Evolutionary conservation across 2,329 filamentous ascomycete species (phyloP).

Genomic region (Fusarium bulbicola): DNA sequence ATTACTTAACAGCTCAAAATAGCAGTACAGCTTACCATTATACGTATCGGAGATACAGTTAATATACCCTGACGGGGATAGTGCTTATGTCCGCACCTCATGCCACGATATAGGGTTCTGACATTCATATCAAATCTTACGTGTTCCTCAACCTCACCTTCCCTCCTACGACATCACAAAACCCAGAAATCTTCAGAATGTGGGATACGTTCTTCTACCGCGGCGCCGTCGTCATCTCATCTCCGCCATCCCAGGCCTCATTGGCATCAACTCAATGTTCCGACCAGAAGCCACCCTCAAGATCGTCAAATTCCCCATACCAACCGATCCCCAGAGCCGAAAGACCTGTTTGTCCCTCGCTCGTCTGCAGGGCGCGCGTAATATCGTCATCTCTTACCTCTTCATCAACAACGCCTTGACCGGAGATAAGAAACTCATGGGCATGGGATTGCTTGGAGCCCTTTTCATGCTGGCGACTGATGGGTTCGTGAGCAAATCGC

Average conservation of each 20-base stretch:
- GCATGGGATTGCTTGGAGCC: not conserved
- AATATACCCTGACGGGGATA: not conserved
- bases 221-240: conserved; percentile 14
- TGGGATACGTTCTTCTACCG: conserved; percentile 23
- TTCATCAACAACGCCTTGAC: conserved; percentile 21
- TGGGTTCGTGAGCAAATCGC: conserved; percentile 23
- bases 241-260: conserved; percentile 19
- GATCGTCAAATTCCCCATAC: conserved; percentile 22
- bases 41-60: not conserved
- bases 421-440: conserved; percentile 19
- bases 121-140: not conserved
- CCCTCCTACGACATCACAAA: not conserved
- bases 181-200: not conserved
- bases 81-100: not conserved
- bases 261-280: conserved; percentile 29
- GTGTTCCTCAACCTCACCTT: not conserved
- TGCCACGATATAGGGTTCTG: not conserved
- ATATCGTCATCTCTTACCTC: conserved; percentile 32
- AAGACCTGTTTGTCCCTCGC: conserved; percentile 10
- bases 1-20: not conserved
- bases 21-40: not conserved
- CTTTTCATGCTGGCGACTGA: conserved; percentile 18
- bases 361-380: conserved; percentile 28
- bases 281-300: conserved; percentile 19
- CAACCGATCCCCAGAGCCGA: conserved; percentile 10